Evolutionary conservation across 768 basidiomycete genomes (phyloP), one percentile per base, ranked within the genome.

Genomic region (Gloeophyllum trabeum): DNA sequence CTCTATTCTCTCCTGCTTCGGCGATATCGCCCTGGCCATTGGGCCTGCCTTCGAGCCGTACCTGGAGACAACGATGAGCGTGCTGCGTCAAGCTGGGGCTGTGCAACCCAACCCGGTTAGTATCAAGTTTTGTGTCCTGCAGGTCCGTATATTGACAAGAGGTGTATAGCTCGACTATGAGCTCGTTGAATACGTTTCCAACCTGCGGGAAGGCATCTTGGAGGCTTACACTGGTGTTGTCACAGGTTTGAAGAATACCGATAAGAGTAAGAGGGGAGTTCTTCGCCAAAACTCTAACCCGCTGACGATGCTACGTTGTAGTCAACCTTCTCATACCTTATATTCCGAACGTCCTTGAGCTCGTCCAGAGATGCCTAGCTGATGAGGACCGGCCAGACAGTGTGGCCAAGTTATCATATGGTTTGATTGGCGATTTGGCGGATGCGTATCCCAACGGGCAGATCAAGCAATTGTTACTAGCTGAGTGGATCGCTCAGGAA

Each of bases 201-300:
- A 77, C 41, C 71, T 99, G 43, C 79, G 96, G 26, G 96, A 98
- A 54, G 91, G 91, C 35, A 97, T 99, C 49, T 66, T 97, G 24
- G 96, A 99, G 60, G 94, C 96, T 2, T 97, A 96, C 54, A 94
- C 88, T 4, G 93, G 94, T 20, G 82, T 99, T 48, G 80, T 97
- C 46, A 82, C 88, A 26, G 92, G 86, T 0, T 66, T 97, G 55
- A 93, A 92, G 69, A 79, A 78, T 52, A 84, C 83, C 1, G 74
- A 76, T 18, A 80, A 89, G 65, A 75, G 90, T 87, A 51, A 45
- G 63, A 61, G 20, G n/a, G n/a, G n/a, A n/a, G n/a, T n/a, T n/a
- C n/a, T n/a, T n/a, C 6, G 36, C 38, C 24, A 28, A 40, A 19
- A 52, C 41, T 47, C 12, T 44, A 48, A 19, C 22, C 55, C n/a